Base-by-base conservation (phyloP, 768 basidiomycete species). In the Mycena belliarum region DNA sequence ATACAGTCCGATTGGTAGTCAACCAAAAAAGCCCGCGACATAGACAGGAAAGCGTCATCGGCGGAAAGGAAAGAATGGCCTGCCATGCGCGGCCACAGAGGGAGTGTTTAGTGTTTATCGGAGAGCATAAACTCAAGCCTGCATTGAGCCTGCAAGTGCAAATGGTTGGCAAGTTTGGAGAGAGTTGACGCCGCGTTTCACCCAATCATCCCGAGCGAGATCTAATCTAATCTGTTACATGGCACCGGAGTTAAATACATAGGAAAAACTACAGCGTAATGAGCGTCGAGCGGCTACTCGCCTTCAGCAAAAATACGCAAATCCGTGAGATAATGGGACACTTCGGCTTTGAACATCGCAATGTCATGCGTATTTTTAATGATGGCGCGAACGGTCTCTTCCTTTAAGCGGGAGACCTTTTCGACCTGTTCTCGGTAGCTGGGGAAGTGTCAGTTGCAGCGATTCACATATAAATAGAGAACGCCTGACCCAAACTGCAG, bases 311-410 rank as follows among this genome's bases (percentile, higher is more conserved):
- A 87, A 55, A 85, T 83, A 65, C 83, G 81, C 37, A 92, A 75
- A 62, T 87, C 82, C 63, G 81, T 79, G 26, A 93, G 78, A 65
- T 86, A 84, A 52, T 81, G 81, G 41, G 89, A 88, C 14, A 91
- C 84, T 57, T 88, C 87, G 52, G 87, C 83, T 72, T 91, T 91
- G 77, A 93, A 92, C 66, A 84, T 79, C 16, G 85, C 88, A 33
- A 92, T 89, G 60, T 93, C 91, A 60, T 88, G 89, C 65, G 88
- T 88, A 70, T 87, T 91, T 78, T 91, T 93, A 56, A 89, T 82
- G 58, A 93, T 90, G 18, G 87, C 87, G 0, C 89, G 84, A 43
- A 90, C 82, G 0, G 89, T 91, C 64, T 91, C 90, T 52, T 93
- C 90, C 63, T 84, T 87, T 26, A 93, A 68, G 47, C 89, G 82